phyloP scores from a whole-genome alignment of 1,139 yeast genomes.

The Hemisphaericaspora lyxosophila region DNA sequence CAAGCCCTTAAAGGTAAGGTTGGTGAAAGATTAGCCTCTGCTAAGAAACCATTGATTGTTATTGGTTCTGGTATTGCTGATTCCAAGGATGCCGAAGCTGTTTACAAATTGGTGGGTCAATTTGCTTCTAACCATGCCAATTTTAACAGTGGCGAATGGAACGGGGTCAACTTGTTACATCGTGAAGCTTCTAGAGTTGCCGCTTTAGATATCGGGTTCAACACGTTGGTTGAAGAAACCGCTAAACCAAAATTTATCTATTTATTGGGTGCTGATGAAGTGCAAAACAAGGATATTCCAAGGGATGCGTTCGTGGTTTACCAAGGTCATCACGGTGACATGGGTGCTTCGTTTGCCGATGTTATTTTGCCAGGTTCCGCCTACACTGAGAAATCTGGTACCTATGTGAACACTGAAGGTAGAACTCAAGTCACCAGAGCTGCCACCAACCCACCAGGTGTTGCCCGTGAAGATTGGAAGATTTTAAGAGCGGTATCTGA shows the following conservation, averaged over 20 bases:
- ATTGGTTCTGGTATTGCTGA: constrained; percentile 82
- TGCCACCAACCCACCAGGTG: constrained; percentile 88
- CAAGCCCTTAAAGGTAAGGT: constrained; percentile 65
- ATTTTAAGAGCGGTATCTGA: constrained; percentile 82
- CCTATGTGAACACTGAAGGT: constrained; percentile 91
- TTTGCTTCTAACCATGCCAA: constrained; percentile 60
- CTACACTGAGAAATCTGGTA: constrained; percentile 83
- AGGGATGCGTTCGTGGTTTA: constrained; percentile 84
- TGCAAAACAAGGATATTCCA: constrained; percentile 69
- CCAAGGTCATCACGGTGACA: constrained; percentile 92
- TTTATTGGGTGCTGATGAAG: constrained; percentile 83
- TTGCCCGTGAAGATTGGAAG: constrained; percentile 92
- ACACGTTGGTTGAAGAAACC: constrained; percentile 49
- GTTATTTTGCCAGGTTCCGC: constrained; percentile 87
- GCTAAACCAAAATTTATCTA: constrained; percentile 74
- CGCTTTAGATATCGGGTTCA: constrained; percentile 83
- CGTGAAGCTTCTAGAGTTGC: constrained; percentile 87
- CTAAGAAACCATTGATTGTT: constrained; percentile 75
- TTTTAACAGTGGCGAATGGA: constrained; percentile 75
- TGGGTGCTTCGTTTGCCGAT: constrained; percentile 87
- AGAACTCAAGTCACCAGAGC: constrained; percentile 85
- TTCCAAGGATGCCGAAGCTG: constrained; percentile 61
- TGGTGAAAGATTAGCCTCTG: constrained; percentile 67
- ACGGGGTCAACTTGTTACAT: constrained; percentile 77
- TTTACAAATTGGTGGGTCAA: constrained; percentile 61